A percentile compares a stretch with the other conserved stretches of the same genome.
Evolutionary conservation across 2,329 filamentous ascomycete species (phyloP).

Genomic region (Hypoxylon sp.): DNA sequence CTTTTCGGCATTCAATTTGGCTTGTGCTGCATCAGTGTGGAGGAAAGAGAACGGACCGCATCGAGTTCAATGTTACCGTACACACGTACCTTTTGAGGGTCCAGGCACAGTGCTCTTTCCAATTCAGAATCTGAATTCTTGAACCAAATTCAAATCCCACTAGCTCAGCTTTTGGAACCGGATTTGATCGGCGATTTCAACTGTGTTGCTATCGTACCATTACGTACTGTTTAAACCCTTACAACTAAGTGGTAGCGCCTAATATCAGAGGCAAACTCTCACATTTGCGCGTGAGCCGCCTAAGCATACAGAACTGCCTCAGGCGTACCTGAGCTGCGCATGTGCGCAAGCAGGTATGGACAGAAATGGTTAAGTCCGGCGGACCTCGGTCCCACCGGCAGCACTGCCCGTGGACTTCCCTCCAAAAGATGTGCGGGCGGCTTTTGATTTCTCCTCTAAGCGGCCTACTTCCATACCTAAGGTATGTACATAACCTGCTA

Average conservation of each 20-base stretch:
- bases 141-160: not conserved
- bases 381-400: slow-evolving; percentile 19
- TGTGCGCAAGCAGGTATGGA: not conserved
- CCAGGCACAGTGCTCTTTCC: not conserved
- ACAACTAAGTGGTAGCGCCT: not conserved
- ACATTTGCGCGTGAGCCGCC: not conserved
- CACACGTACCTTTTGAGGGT: not conserved
- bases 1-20: slow-evolving; percentile 43
- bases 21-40: slow-evolving; percentile 41
- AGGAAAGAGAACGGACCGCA: slow-evolving; percentile 27
- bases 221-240: not conserved
- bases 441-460: not conserved
- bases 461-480: too few relatives aligned
- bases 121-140: slow-evolving; percentile 10
- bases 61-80: slow-evolving; percentile 12
- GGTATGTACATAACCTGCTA: too few relatives aligned
- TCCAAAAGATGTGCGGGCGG: not conserved
- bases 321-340: not conserved
- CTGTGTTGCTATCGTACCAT: not conserved
- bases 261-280: not conserved
- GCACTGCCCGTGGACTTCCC: not conserved
- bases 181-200: slow-evolving; percentile 4
- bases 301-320: not conserved
- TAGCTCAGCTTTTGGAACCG: slow-evolving; percentile 14
- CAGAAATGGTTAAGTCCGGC: slow-evolving; percentile 11